These are phyloP conservation scores for Lyophyllum atratum DNA, from an alignment of 768 basidiomycete genomes.

Conservation along the genomic window DNA sequence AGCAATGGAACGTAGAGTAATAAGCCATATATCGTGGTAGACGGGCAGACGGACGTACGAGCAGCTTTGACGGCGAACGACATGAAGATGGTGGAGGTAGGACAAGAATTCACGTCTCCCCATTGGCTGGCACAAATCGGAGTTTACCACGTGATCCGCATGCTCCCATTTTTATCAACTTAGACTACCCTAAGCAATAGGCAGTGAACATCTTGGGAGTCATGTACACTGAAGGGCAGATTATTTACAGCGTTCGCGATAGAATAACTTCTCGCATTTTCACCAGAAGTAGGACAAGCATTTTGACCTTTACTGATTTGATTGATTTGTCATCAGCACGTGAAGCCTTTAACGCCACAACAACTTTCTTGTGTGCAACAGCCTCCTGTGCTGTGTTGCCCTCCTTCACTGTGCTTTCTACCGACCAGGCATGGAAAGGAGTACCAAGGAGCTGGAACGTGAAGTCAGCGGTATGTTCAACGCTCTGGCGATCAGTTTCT, in stretches of 20 bases:
- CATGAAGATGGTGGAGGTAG: slow-evolving; percentile 39
- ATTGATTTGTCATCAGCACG: slow-evolving; percentile 1
- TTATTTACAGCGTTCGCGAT: too few species aligned
- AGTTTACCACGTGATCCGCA: slow-evolving; percentile 13
- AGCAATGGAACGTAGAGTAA: slow-evolving; percentile 1
- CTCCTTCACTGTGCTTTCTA: not conserved
- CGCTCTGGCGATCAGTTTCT: not conserved
- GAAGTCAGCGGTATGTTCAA: slow-evolving; percentile 32
- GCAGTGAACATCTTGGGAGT: too few species aligned
- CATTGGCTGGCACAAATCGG: slow-evolving; percentile 30
- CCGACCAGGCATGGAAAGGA: slow-evolving; percentile 24
- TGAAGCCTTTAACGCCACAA: slow-evolving; percentile 5
- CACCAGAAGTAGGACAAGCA: too few species aligned
- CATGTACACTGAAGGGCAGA: too few species aligned
- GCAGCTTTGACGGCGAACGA: slow-evolving; percentile 44
- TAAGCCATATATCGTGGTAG: not conserved
- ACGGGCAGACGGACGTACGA: slow-evolving; percentile 28
- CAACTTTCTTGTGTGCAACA: not conserved
- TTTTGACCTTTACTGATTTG: not conserved
- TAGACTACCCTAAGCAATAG: too few species aligned
- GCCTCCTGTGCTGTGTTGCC: not conserved
- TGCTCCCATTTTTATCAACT: too few species aligned
- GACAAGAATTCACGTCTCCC: slow-evolving; percentile 21
- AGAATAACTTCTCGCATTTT: too few species aligned
- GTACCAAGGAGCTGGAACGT: slow-evolving; percentile 35